Conservation (phyloP, 176 grass and related monocot genomes). For the Zoysia japonica region DNA sequence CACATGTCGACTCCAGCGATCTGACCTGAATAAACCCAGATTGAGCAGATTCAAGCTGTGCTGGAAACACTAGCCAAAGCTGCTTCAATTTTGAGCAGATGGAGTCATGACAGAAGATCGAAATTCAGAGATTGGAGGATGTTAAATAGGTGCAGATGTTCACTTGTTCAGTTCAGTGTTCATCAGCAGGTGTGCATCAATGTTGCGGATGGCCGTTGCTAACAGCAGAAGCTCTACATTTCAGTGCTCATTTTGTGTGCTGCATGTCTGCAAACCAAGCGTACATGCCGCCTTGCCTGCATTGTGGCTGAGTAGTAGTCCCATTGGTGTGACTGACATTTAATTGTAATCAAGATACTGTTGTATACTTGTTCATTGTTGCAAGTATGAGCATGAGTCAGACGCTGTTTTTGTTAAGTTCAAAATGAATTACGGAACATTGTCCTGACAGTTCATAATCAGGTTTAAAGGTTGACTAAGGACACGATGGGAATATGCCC, state of each 20-base stretch:
- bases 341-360: conserved; percentile 5
- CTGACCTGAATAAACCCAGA: background rate
- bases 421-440: background rate
- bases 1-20: conserved; percentile 12
- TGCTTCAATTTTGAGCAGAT: background rate
- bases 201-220: background rate
- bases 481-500: background rate
- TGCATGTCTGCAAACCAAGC: conserved; percentile 13
- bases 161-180: conserved; percentile 2
- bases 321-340: background rate
- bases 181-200: conserved; percentile 18
- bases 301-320: background rate
- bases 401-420: background rate
- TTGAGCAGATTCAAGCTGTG: conserved; percentile 4
- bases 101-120: conserved; percentile 10
- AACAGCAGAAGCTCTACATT: conserved; percentile 21
- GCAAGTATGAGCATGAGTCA: conserved; percentile 19
- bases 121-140: background rate
- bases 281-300: conserved; percentile 20
- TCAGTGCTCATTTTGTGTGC: conserved; percentile 18
- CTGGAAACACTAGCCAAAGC: background rate
- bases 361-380: conserved; percentile 26
- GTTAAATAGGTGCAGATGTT: background rate
- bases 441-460: background rate
- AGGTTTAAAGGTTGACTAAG: conserved; percentile 49